phyloP scores from a whole-genome alignment of 805 yeast species.

The Metschnikowia shivogae region DNA sequence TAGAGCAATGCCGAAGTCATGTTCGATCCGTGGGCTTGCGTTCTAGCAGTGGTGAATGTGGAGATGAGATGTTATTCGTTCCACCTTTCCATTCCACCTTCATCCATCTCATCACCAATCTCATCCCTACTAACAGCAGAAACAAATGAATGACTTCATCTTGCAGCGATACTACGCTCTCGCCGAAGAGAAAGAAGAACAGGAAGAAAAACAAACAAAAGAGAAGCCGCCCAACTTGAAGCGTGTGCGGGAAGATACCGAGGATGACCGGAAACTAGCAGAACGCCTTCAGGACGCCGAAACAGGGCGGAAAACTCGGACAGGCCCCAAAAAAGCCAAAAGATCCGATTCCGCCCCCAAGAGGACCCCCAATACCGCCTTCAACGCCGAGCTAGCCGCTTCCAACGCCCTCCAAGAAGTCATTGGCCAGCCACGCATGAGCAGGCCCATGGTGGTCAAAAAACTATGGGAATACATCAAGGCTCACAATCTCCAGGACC shows the following conservation, averaged over 20 bases:
- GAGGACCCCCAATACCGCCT: slow-evolving; percentile 30
- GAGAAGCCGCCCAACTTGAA: neutral
- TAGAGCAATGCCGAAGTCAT: too few relatives aligned
- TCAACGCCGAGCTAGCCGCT: slow-evolving; percentile 43
- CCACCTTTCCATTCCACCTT: too few relatives aligned
- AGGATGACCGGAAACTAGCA: slow-evolving; percentile 51
- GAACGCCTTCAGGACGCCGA: slow-evolving; percentile 39
- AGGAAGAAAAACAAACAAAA: neutral
- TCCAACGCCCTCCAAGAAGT: slow-evolving; percentile 50
- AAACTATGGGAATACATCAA: slow-evolving; percentile 69
- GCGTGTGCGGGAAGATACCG: slow-evolving; percentile 10
- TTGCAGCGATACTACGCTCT: slow-evolving; percentile 52
- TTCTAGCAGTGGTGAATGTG: too few relatives aligned
- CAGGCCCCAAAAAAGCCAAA: slow-evolving; percentile 32
- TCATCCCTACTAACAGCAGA: slow-evolving; percentile 32
- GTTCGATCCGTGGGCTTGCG: too few relatives aligned
- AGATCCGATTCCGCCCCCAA: slow-evolving; percentile 36
- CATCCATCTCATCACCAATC: neutral
- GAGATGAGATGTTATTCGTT: too few relatives aligned
- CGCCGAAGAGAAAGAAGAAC: slow-evolving; percentile 31
- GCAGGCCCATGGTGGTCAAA: slow-evolving; percentile 72
- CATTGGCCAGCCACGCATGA: slow-evolving; percentile 38
- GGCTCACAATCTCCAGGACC: slow-evolving; percentile 58
- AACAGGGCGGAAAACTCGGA: neutral
- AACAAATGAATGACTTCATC: slow-evolving; percentile 56